These are phyloP conservation scores for Irpex sp. DNA, from an alignment of 1,284 basidiomycete genomes.

Conservation along the genomic window DNA sequence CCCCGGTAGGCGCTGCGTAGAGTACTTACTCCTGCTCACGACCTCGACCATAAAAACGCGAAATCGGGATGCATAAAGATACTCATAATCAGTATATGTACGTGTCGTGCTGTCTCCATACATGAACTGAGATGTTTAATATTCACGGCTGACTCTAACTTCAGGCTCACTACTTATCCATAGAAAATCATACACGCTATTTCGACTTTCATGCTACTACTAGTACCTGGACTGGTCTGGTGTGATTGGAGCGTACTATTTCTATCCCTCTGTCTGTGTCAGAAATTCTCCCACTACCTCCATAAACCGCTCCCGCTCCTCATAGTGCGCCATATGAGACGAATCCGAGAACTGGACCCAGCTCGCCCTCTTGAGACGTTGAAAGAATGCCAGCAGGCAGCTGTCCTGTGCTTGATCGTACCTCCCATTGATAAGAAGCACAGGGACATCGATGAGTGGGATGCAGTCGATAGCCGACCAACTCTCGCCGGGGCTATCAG, in stretches of 20 bases:
- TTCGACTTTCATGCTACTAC: too few relatives aligned
- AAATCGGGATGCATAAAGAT: too few relatives aligned
- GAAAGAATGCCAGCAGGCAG: conserved; percentile 20
- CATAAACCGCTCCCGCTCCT: conserved; percentile 22
- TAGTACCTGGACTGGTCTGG: too few relatives aligned
- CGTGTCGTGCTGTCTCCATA: too few relatives aligned
- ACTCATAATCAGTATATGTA: too few relatives aligned
- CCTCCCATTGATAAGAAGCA: conserved; percentile 25
- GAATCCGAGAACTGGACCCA: conserved; percentile 22
- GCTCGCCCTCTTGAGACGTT: conserved; percentile 19
- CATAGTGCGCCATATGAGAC: conserved; percentile 25
- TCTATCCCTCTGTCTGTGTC: background rate
- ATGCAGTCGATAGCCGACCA: conserved; percentile 25
- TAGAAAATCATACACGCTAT: too few relatives aligned
- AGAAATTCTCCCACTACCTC: conserved; percentile 16
- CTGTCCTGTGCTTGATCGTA: conserved; percentile 23
- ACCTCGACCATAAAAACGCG: too few relatives aligned
- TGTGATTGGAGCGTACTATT: background rate
- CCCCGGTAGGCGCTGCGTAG: too few relatives aligned
- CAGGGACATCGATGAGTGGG: conserved; percentile 21
- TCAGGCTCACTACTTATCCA: too few relatives aligned
- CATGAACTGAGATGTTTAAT: too few relatives aligned
- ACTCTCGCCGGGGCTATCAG: background rate
- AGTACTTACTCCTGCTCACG: too few relatives aligned
- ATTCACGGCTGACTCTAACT: too few relatives aligned